Evolutionary conservation across 192 early-diverging fungal genomes (phyloP).

Genomic region (Backusella westeae): DNA sequence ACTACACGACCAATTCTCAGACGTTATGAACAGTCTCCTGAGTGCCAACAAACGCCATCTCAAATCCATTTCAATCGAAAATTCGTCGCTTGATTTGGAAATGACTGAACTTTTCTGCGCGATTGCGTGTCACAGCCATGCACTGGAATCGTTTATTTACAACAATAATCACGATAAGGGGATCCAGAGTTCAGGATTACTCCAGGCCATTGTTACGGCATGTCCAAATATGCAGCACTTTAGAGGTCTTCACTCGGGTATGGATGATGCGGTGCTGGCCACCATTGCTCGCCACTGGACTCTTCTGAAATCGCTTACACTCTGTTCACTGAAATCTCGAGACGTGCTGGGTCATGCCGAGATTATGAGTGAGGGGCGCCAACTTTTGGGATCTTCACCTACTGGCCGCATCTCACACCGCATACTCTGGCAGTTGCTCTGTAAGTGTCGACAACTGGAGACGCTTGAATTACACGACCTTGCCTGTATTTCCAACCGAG

Average conservation of each 20-base stretch:
- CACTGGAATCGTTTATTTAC: slow-evolving; percentile 37
- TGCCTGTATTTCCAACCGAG: slow-evolving; percentile 37
- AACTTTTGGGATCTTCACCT: slow-evolving; percentile 5
- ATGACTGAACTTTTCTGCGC: slow-evolving; percentile 46
- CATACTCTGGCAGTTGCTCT: slow-evolving; percentile 24
- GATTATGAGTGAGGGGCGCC: slow-evolving; percentile 7
- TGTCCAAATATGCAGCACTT: slow-evolving; percentile 45
- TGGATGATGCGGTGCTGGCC: slow-evolving; percentile 41
- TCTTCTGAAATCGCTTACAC: slow-evolving; percentile 31
- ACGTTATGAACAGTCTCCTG: slow-evolving; percentile 36
- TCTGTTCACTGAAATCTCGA: slow-evolving; percentile 18
- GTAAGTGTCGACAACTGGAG: slow-evolving; percentile 34
- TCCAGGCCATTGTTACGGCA: slow-evolving; percentile 42
- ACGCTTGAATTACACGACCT: slow-evolving; percentile 44
- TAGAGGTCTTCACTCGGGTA: slow-evolving; percentile 38
- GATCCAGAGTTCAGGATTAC: slow-evolving; percentile 33
- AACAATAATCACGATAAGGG: slow-evolving; percentile 39
- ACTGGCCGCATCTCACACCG: slow-evolving; percentile 1
- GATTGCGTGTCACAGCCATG: slow-evolving; percentile 41
- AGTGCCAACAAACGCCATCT: slow-evolving; percentile 37
- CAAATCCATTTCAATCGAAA: slow-evolving; percentile 31
- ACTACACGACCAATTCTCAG: slow-evolving; percentile 46
- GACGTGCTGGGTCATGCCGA: slow-evolving; percentile 3
- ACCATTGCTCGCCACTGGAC: slow-evolving; percentile 45
- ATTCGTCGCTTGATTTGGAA: slow-evolving; percentile 44